Conservation (phyloP, 1,139 yeast species). For the Candida glucosophila region DNA sequence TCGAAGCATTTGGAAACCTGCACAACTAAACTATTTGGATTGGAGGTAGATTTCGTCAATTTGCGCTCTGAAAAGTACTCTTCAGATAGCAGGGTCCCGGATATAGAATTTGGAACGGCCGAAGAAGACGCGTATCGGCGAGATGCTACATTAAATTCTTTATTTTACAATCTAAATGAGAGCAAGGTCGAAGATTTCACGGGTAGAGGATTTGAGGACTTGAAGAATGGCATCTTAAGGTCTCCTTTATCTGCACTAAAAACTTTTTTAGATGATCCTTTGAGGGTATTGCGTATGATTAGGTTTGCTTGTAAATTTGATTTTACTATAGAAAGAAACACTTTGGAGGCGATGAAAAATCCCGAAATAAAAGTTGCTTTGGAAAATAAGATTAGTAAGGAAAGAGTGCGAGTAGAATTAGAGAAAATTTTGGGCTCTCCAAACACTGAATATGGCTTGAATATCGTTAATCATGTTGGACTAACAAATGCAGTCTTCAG, state of each 20-base stretch:
- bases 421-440: conserved; percentile 61
- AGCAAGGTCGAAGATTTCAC: conserved; percentile 78
- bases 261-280: conserved; percentile 90
- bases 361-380: conserved; percentile 52
- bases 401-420: conserved; percentile 82
- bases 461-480: conserved; percentile 45
- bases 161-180: conserved; percentile 73
- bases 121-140: conserved; percentile 85
- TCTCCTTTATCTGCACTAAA: conserved; percentile 82
- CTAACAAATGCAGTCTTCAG: conserved; percentile 55
- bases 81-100: conserved; percentile 74
- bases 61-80: conserved; percentile 82
- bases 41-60: conserved; percentile 89
- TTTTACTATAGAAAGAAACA: conserved; percentile 53
- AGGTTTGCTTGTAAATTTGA: conserved; percentile 79
- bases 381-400: conserved; percentile 71
- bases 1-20: conserved; percentile 96
- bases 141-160: conserved; percentile 90
- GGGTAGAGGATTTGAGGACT: conserved; percentile 61
- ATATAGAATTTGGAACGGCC: conserved; percentile 75
- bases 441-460: conserved; percentile 59
- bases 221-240: conserved; percentile 59
- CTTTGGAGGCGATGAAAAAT: conserved; percentile 59
- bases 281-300: conserved; percentile 74
- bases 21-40: conserved; percentile 72